Conservation (phyloP, 164 flowering plant species). For the Protea cynaroides region DNA sequence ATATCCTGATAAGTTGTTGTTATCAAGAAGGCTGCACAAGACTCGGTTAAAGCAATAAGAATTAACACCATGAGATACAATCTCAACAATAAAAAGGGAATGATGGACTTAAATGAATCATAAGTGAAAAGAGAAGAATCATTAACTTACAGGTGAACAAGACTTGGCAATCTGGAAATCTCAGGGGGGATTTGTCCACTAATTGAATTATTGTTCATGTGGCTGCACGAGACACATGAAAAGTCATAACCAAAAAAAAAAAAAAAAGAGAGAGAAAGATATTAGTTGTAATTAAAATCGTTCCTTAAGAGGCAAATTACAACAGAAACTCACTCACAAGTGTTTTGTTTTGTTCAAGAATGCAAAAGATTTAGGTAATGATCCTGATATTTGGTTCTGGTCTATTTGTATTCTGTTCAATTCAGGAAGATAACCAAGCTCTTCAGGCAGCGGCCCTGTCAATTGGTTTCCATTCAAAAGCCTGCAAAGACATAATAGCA, state of each 20-base stretch:
- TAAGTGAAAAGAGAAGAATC: too few species aligned
- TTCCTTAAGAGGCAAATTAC: too few species aligned
- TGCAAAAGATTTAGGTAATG: slow-evolving; percentile 65
- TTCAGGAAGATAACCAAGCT: slow-evolving; percentile 63
- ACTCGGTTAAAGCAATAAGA: too few species aligned
- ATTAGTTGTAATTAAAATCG: too few species aligned
- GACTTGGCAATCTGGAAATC: slow-evolving; percentile 52
- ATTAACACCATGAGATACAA: too few species aligned
- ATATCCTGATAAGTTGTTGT: too few species aligned
- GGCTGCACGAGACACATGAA: slow-evolving; percentile 35
- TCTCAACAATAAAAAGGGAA: too few species aligned
- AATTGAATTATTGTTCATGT: slow-evolving; percentile 90
- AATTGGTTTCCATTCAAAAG: slow-evolving; percentile 71
- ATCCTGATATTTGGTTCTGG: slow-evolving; percentile 74
- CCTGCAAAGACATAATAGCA: slow-evolving; percentile 30
- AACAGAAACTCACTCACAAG: slow-evolving; percentile 38
- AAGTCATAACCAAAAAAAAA: background rate
- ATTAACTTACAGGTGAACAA: slow-evolving; percentile 78
- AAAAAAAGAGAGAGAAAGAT: background rate
- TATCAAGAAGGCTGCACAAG: too few species aligned
- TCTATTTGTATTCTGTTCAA: slow-evolving; percentile 75
- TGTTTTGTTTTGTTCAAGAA: slow-evolving; percentile 55
- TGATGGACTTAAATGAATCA: too few species aligned
- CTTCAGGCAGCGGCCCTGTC: slow-evolving; percentile 74
- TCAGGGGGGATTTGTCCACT: slow-evolving; percentile 83